Evolutionary conservation across 2,329 filamentous ascomycete genomes (phyloP), one percentile per base, ranked within the genome.

Genomic region (Nectriaceae sp.): DNA sequence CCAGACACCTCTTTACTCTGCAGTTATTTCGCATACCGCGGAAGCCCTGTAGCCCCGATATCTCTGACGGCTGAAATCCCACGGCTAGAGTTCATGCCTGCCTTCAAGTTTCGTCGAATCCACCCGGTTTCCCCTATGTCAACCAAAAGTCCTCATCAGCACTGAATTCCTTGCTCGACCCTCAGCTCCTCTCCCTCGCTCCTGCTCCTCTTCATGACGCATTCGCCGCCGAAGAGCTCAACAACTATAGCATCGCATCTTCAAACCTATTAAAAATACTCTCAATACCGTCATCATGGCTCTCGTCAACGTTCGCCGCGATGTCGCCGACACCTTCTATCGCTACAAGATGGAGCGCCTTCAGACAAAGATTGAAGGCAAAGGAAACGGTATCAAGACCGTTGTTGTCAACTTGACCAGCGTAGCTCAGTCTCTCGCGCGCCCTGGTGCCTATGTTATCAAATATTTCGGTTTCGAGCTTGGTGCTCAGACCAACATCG

Each of bases 331-430:
- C 78, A 88, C 88, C 77, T 99, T 97, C 85, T 99, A 99, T 80
- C 94, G 94, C 74, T 99, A 99, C 87, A 99, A 99, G 85, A 99
- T 99, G 94, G 94, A 97, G 79, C 88, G 86, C 65, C 80, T 99
- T 70, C 90, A 96, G 81, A 96, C 94, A 73, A 99, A 99, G 83
- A 95, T 99, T 65, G 94, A 99, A 78, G 94, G 94, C 76, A 99
- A 99, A 77, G 94, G 94, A 62, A 99, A 99, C 78, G 94, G 94
- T 70, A 99, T 99, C 85, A 99, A 99, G 82, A 99, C 63, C 65
- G 94, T 99, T 67, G 87, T 99, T 64, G 90, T 96, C 82, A 99
- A 99, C 75, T 77, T 99, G 69, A 90, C 86, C 81, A 95, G 89
- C 69, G 91, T 99, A 62, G 92, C 93, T 64, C 81, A 89, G 67